These are phyloP conservation scores for Pleurotus ostreatus DNA, from an alignment of 768 basidiomycete genomes.

Conservation along the genomic window DNA sequence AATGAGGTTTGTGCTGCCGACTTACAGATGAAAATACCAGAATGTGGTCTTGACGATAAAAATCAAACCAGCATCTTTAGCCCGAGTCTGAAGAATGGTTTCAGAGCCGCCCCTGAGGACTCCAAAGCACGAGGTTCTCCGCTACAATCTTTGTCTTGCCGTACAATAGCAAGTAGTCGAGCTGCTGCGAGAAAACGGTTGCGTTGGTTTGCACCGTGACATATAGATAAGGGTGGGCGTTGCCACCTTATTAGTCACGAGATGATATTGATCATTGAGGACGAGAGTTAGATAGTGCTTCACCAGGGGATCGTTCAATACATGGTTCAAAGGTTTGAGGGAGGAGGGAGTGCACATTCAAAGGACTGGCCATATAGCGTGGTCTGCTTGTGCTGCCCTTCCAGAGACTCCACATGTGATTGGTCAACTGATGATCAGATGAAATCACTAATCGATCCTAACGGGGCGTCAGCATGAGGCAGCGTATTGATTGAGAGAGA, in stretches of 20 bases:
- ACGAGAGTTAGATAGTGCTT: conserved; percentile 58
- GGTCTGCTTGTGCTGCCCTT: too few species aligned
- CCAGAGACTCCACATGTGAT: too few species aligned
- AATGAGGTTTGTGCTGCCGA: conserved; percentile 51
- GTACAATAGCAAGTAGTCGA: conserved; percentile 59
- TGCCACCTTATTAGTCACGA: conserved; percentile 45
- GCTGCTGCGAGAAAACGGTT: conserved; percentile 49
- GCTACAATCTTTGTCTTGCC: conserved; percentile 21
- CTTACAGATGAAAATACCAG: conserved; percentile 79
- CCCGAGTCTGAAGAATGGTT: conserved; percentile 9
- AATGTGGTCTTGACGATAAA: conserved; percentile 83
- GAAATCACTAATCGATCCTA: too few species aligned
- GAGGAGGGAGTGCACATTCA: neutral
- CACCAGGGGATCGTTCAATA: conserved; percentile 22
- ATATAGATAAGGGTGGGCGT: conserved; percentile 42
- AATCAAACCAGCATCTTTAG: conserved; percentile 43
- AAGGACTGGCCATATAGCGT: neutral
- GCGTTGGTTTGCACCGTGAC: conserved; percentile 40
- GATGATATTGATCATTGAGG: conserved; percentile 64
- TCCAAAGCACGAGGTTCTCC: neutral
- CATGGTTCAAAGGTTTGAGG: neutral
- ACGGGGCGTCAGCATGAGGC: too few species aligned
- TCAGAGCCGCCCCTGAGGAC: conserved; percentile 24
- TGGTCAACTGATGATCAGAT: too few species aligned
- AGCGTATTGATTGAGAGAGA: too few species aligned